Conservation (phyloP, 495 filamentous ascomycete genomes). For the Aspergillus ostianus region DNA sequence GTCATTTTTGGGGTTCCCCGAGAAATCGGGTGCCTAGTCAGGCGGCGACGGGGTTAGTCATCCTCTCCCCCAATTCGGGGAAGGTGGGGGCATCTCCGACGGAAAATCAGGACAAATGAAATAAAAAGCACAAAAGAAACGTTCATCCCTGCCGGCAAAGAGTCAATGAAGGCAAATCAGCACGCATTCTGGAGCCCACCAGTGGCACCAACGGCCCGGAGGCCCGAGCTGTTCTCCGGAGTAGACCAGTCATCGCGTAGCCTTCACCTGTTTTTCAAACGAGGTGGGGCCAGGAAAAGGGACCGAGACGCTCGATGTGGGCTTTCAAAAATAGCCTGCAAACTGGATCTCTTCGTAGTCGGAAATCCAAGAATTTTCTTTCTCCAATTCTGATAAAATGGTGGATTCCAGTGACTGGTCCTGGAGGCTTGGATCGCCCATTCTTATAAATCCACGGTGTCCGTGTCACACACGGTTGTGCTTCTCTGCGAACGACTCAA, state of each 20-base stretch:
- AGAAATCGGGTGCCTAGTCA: neutral
- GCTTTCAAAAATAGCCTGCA: neutral
- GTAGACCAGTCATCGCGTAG: neutral
- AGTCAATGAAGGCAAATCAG: too few species aligned
- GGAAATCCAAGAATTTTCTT: neutral
- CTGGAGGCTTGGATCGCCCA: neutral
- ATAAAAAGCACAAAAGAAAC: too few species aligned
- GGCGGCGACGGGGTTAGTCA: neutral
- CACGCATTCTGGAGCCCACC: too few species aligned
- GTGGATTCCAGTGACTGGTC: neutral
- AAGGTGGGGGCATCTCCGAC: too few species aligned
- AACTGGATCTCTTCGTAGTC: neutral
- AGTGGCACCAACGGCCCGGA: neutral
- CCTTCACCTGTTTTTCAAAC: neutral
- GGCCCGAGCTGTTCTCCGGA: neutral
- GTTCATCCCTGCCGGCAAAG: too few species aligned
- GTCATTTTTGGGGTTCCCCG: neutral
- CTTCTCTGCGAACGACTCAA: neutral
- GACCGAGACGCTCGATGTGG: neutral
- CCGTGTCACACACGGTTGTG: neutral
- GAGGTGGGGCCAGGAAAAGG: neutral
- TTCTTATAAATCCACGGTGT: slow-evolving; percentile 4
- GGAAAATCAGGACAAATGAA: too few species aligned
- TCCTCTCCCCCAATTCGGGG: neutral
- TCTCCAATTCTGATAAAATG: slow-evolving; percentile 5